Evolutionary conservation across 768 basidiomycete genomes (phyloP).

Genomic region (Auriscalpium vulgare): DNA sequence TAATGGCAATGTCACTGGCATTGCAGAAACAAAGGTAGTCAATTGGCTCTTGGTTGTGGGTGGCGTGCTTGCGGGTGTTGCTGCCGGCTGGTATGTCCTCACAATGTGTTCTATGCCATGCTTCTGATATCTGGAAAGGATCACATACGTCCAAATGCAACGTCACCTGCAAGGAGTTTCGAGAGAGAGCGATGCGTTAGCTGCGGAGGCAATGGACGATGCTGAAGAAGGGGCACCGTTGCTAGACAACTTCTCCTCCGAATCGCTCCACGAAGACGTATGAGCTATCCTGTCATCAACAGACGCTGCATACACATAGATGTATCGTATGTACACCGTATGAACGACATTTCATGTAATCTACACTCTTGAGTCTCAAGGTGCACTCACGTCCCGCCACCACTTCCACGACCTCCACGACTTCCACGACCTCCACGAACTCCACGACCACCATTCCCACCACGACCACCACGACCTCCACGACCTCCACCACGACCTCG

Average conservation of each 20-base stretch:
- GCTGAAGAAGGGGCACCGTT: constrained; percentile 56
- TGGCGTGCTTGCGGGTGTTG: constrained; percentile 49
- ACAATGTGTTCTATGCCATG: background rate
- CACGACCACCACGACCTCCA: constrained; percentile 3
- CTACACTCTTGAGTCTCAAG: too few relatives aligned
- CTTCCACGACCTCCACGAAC: background rate
- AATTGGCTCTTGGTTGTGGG: constrained; percentile 52
- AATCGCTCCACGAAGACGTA: constrained; percentile 15
- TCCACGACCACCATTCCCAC: background rate
- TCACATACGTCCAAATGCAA: constrained; percentile 58
- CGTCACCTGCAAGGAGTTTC: constrained; percentile 41
- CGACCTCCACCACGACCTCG: constrained; percentile 18
- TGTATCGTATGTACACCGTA: too few relatives aligned
- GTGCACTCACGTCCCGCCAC: too few relatives aligned
- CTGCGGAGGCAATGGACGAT: constrained; percentile 53
- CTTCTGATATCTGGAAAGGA: constrained; percentile 32
- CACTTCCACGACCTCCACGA: too few relatives aligned
- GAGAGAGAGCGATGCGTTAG: constrained; percentile 43
- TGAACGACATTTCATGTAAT: too few relatives aligned
- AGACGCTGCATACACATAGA: too few relatives aligned
- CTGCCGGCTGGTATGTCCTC: constrained; percentile 57
- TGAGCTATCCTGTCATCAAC: background rate
- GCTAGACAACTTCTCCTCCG: constrained; percentile 24
- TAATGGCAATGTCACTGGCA: background rate
- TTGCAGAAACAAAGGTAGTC: constrained; percentile 53